These are phyloP conservation scores for Stagonosporopsis tanaceti DNA, from an alignment of 2,329 filamentous ascomycete genomes.

Conservation along the genomic window DNA sequence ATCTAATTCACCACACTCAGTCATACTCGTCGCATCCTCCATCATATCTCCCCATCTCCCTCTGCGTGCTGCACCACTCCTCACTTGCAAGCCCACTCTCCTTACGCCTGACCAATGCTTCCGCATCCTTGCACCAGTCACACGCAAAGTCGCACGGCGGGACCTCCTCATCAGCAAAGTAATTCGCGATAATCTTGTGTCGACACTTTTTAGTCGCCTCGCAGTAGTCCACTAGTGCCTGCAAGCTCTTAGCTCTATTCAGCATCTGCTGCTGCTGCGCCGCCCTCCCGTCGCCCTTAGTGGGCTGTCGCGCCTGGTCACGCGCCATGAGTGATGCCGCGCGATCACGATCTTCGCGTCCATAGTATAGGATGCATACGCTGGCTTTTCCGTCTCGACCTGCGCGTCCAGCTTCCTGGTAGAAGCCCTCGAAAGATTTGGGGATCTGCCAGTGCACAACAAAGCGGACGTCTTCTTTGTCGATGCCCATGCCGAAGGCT, in stretches of 20 bases:
- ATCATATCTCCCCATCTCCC: constrained; percentile 53
- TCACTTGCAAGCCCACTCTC: constrained; percentile 56
- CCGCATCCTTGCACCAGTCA: constrained; percentile 58
- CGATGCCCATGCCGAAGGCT: constrained; percentile 97
- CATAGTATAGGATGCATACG: constrained; percentile 90
- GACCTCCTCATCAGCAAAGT: constrained; percentile 47
- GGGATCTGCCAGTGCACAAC: constrained; percentile 94
- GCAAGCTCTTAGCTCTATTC: constrained; percentile 54
- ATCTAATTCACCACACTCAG: constrained; percentile 14
- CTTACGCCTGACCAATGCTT: constrained; percentile 53
- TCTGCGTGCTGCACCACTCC: constrained; percentile 59
- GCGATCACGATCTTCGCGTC: constrained; percentile 82
- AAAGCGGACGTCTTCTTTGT: constrained; percentile 93
- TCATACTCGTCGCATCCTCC: constrained; percentile 46
- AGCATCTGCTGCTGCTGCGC: constrained; percentile 48
- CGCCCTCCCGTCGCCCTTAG: constrained; percentile 43
- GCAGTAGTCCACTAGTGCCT: constrained; percentile 77
- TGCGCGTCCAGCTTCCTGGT: constrained; percentile 92
- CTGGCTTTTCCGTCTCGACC: constrained; percentile 89
- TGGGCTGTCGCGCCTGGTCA: constrained; percentile 59
- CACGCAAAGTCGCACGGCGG: constrained; percentile 57
- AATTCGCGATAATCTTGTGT: constrained; percentile 60
- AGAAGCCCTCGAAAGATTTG: constrained; percentile 94
- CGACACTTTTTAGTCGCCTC: constrained; percentile 77
- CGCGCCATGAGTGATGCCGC: constrained; percentile 63